Conservation (phyloP, 2,329 filamentous ascomycete species). For the Sarocladium strictum region DNA sequence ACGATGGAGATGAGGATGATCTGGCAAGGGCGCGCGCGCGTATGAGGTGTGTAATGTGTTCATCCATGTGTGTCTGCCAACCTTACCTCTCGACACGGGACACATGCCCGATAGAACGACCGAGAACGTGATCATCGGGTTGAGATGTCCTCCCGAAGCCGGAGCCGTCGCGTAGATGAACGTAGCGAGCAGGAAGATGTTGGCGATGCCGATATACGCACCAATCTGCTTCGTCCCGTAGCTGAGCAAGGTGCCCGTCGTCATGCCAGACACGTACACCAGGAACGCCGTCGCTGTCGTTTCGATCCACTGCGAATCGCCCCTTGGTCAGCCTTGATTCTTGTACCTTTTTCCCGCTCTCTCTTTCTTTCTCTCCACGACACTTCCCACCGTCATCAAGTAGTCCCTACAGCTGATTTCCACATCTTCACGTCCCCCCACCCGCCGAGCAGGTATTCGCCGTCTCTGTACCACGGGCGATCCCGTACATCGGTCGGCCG, state of each 20-base stretch:
- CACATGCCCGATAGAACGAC: conserved; percentile 45
- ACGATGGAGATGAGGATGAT: too few relatives aligned
- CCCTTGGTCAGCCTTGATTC: too few relatives aligned
- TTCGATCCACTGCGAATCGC: conserved; percentile 26
- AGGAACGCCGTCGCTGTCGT: conserved; percentile 21
- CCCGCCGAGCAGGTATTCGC: conserved; percentile 18
- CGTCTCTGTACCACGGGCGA: conserved; percentile 20
- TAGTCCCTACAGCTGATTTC: conserved; percentile 17
- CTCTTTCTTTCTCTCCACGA: too few relatives aligned
- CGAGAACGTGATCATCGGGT: conserved; percentile 46
- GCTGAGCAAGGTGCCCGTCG: conserved; percentile 22
- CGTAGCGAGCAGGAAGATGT: conserved; percentile 33
- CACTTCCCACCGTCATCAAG: too few relatives aligned
- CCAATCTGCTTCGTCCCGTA: conserved; percentile 21
- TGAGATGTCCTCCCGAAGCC: conserved; percentile 45
- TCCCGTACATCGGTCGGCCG: conserved; percentile 10
- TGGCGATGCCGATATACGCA: conserved; percentile 31
- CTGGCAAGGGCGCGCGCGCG: too few relatives aligned
- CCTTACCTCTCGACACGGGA: conserved; percentile 34
- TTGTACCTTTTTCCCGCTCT: too few relatives aligned
- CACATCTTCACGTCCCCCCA: conserved; percentile 21
- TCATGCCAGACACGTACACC: conserved; percentile 25
- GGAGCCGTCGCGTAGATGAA: conserved; percentile 44
- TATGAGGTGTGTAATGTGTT: too few relatives aligned
- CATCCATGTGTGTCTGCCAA: too few relatives aligned